phyloP scores from a whole-genome alignment of 495 filamentous ascomycete genomes.

The Alectoria sarmentosa region DNA sequence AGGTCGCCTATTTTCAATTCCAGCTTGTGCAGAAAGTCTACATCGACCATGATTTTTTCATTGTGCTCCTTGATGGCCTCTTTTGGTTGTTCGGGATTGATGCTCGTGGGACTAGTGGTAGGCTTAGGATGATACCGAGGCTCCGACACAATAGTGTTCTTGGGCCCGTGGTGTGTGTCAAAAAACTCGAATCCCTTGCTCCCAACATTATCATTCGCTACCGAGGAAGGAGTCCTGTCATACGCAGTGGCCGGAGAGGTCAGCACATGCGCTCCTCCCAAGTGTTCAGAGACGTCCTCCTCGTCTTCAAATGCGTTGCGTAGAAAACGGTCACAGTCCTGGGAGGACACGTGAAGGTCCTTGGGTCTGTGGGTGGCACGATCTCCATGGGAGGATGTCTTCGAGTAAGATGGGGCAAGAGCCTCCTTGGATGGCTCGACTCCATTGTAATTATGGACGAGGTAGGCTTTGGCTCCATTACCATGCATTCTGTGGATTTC shows the following conservation, averaged over 20 bases:
- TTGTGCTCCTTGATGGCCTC: too few relatives aligned
- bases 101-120: background rate
- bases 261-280: background rate
- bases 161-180: background rate
- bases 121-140: background rate
- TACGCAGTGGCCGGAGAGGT: background rate
- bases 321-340: background rate
- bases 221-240: background rate
- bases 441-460: background rate
- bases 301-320: background rate
- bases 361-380: background rate
- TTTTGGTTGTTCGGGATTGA: background rate
- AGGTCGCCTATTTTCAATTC: background rate
- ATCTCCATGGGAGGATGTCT: background rate
- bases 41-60: background rate
- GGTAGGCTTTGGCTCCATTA: background rate
- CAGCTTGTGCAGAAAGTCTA: background rate
- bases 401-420: background rate
- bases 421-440: background rate
- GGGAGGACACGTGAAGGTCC: background rate
- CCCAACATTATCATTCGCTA: background rate
- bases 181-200: background rate
- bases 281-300: background rate
- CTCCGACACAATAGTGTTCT: background rate
- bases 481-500: background rate